Evolutionary conservation across 2,329 filamentous ascomycete species (phyloP).

Genomic region (Coniella lustricola): DNA sequence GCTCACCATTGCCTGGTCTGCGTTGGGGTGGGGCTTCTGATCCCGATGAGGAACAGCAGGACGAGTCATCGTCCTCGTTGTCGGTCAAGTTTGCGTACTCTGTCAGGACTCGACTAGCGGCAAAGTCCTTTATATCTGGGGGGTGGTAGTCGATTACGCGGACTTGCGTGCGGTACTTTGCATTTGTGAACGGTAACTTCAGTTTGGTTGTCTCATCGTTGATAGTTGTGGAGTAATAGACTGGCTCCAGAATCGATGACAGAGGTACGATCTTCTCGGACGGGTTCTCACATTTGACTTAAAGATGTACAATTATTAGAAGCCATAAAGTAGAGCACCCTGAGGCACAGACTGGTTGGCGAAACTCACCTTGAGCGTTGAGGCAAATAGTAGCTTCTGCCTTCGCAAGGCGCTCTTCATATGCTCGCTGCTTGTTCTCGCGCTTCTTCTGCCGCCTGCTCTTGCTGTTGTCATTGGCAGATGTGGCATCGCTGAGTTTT

Average conservation of each 20-base stretch:
- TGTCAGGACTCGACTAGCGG: conserved; percentile 36
- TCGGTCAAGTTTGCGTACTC: conserved; percentile 47
- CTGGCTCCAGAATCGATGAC: conserved; percentile 32
- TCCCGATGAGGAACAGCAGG: conserved; percentile 19
- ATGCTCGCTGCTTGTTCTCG: conserved; percentile 16
- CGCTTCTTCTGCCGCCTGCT: conserved; percentile 20
- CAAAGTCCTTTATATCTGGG: conserved; percentile 62
- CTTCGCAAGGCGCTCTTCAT: conserved; percentile 23
- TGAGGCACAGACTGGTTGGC: background rate
- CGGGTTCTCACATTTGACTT: conserved; percentile 41
- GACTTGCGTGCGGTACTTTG: conserved; percentile 60
- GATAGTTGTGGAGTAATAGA: conserved; percentile 35
- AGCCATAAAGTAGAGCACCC: background rate
- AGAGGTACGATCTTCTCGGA: conserved; percentile 30
- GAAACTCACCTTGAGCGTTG: conserved; percentile 8
- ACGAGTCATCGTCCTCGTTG: conserved; percentile 27
- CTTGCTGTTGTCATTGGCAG: conserved; percentile 21
- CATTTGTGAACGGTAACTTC: conserved; percentile 65
- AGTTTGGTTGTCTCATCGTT: conserved; percentile 30
- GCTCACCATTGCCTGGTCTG: conserved; percentile 20
- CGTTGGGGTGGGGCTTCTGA: conserved; percentile 12
- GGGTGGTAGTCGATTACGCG: conserved; percentile 82
- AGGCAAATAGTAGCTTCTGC: conserved; percentile 21
- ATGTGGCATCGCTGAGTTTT: conserved; percentile 21
- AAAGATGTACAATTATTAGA: background rate